Conservation (phyloP, 805 yeast genomes). For the Wickerhamomyces ciferrii region DNA sequence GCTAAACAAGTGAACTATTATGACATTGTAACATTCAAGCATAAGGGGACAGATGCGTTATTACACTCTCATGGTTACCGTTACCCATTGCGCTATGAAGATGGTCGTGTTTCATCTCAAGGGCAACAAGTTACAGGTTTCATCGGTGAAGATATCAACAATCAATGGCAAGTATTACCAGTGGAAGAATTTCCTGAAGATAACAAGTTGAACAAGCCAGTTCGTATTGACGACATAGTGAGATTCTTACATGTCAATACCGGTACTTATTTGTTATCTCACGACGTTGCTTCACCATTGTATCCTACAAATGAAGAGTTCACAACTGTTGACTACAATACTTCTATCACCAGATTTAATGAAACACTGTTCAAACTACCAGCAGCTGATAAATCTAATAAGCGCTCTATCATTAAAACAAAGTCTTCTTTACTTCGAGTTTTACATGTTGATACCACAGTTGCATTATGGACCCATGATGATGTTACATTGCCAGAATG, state of each 20-base stretch:
- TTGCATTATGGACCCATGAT: conserved; percentile 91
- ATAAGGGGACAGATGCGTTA: conserved; percentile 71
- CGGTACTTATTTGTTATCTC: conserved; percentile 75
- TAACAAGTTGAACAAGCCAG: conserved; percentile 38
- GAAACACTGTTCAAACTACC: conserved; percentile 78
- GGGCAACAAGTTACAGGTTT: conserved; percentile 91
- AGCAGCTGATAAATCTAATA: conserved; percentile 47
- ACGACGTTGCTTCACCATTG: conserved; percentile 94
- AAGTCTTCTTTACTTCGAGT: conserved; percentile 65
- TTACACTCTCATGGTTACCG: conserved; percentile 74
- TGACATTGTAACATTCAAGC: conserved; percentile 74
- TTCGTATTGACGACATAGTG: conserved; percentile 65
- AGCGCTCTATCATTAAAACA: conserved; percentile 53
- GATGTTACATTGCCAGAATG: conserved; percentile 87
- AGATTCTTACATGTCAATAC: conserved; percentile 82
- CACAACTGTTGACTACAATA: conserved; percentile 63
- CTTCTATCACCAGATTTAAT: conserved; percentile 50
- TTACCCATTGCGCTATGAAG: conserved; percentile 92
- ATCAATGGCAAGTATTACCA: conserved; percentile 86
- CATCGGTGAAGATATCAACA: conserved; percentile 51
- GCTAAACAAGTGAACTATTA: conserved; percentile 70
- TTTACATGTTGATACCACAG: conserved; percentile 80
- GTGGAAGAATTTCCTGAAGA: conserved; percentile 36
- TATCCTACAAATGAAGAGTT: conserved; percentile 93
- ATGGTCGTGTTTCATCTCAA: conserved; percentile 90